These are phyloP conservation scores for Neltuma alba DNA, from an alignment of 306 rosid species.

Conservation along the genomic window DNA sequence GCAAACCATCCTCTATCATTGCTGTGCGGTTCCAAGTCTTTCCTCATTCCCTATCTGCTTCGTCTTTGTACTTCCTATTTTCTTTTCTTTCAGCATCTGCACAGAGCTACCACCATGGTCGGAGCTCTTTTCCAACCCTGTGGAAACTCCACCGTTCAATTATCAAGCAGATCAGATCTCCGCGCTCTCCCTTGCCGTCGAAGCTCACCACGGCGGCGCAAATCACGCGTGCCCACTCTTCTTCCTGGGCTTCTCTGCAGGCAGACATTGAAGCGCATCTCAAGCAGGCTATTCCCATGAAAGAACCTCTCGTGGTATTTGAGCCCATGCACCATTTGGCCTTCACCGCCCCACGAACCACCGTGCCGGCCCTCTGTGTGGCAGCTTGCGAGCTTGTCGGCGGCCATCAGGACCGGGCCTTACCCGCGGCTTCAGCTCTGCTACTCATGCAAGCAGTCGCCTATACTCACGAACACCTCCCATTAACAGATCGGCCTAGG, in stretches of 20 bases:
- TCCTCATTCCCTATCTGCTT: not conserved
- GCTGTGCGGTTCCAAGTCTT: not conserved
- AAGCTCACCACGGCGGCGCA: not conserved
- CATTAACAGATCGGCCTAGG: constrained; percentile 29
- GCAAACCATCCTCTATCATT: not conserved
- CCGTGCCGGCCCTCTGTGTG: constrained; percentile 63
- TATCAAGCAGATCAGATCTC: constrained; percentile 4
- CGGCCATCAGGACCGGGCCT: constrained; percentile 52
- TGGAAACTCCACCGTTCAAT: constrained; percentile 20
- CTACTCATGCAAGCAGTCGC: constrained; percentile 42
- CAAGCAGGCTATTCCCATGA: constrained; percentile 47
- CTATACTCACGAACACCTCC: constrained; percentile 55
- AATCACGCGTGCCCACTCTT: constrained; percentile 15
- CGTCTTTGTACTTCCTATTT: not conserved
- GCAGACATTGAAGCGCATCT: constrained; percentile 65
- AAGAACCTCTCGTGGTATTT: constrained; percentile 55
- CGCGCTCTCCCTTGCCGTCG: not conserved
- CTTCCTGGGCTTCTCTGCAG: constrained; percentile 51
- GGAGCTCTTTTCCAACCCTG: constrained; percentile 24
- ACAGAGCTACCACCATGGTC: constrained; percentile 31
- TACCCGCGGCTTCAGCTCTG: constrained; percentile 72
- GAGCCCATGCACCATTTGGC: constrained; percentile 65
- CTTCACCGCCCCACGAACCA: constrained; percentile 48
- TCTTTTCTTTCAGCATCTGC: not conserved
- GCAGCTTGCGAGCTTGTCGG: constrained; percentile 75